Base-by-base conservation (phyloP, 2,329 filamentous ascomycete species). In the Neopestalotiopsis rosae region DNA sequence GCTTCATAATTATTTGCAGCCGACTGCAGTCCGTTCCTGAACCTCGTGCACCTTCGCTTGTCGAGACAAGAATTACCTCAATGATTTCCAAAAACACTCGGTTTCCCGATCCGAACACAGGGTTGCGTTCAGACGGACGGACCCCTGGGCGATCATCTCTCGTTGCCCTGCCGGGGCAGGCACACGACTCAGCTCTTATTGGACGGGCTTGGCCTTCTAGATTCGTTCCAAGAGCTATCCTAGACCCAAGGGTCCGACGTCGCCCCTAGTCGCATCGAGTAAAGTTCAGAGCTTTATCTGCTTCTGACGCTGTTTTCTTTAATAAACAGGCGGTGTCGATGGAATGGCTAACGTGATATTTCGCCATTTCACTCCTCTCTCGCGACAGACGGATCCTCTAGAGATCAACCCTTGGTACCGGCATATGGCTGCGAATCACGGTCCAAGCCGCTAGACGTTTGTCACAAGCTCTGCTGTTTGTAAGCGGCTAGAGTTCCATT, bases 301-400 rank as follows among this genome's bases (percentile, higher is more conserved):
- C 65, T 61, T 57, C 14, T 5, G 32, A 24, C 13, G 56, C 13
- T 52, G 38, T 14, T 14, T 40, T 52, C 58, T 42, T 56, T 66
- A 69, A 65, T 58, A 52, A 69, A 69, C 45, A 66, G 61, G 68
- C 65, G 68, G 67, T 59, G 61, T 59, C 56, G 28, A 67, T 67
- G 24, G 28, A 61, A 45, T 66, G 49, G 63, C 63, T 66, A 69
- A 69, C 65, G 68, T 67, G 68, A 69, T 69, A 67, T 67, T 61
- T 67, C 68, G 58, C 68, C 65, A 67, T 67, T 67, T 61, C 45
- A n/a, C 52, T 67, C 65, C 56, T 52, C 65, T 59, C 65, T 67
- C 56, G 65, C 65, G 65, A 52, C 52, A 67, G 49, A 66, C 42
- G 14, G 64, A 66, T 63, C 67, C 52, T 59, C 57, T 12, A 59